Evolutionary conservation across 371 early-diverging fungal species (phyloP), one percentile per base, ranked within the genome.

Genomic region (Mortierella polycephala): DNA sequence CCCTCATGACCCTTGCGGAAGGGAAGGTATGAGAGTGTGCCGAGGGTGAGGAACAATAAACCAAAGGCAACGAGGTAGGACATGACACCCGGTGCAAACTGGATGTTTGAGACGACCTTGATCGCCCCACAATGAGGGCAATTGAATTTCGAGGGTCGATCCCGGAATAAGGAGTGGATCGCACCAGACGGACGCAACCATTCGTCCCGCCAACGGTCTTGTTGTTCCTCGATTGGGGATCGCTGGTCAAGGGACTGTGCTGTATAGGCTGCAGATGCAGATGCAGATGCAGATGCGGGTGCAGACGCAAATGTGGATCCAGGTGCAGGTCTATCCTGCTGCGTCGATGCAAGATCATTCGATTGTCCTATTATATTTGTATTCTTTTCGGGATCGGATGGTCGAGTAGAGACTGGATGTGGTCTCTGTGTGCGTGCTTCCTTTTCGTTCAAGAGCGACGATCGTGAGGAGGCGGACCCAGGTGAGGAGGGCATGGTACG

Each of bases 121-220:
- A 64, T 59, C 4, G 80, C 75, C 0, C 74, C 70, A 42, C 80
- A 79, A 23, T 71, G 69, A 0, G 80, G 75, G 42, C 80, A 79
- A 52, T 79, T 64, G 69, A 79, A 79, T 45, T 73, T 70, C 7
- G 80, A 60, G 21, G 75, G 75, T 23, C 63, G 59, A 41, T 79
- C 80, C 21, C 69, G 54, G 46, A 76, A 76, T 61, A 67, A 23
- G 47, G 71, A 67, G 23, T 63, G 68, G 42, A 76, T 76, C 5
- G 77, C 77, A 0, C 77, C 77, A 21, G 77, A 76, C 13, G 71
- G 77, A 2, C 71, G 60, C 4, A 76, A 67, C 77, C 77, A 76
- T 60, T 76, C 71, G n/a, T 71, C 67, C 0, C 67, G 71, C 77
- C 77, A 76, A 5, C 54, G 67, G 47, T 67, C 67, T 46, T 66